Conservation (phyloP, 2,329 filamentous ascomycete genomes). For the Nemania abortiva region DNA sequence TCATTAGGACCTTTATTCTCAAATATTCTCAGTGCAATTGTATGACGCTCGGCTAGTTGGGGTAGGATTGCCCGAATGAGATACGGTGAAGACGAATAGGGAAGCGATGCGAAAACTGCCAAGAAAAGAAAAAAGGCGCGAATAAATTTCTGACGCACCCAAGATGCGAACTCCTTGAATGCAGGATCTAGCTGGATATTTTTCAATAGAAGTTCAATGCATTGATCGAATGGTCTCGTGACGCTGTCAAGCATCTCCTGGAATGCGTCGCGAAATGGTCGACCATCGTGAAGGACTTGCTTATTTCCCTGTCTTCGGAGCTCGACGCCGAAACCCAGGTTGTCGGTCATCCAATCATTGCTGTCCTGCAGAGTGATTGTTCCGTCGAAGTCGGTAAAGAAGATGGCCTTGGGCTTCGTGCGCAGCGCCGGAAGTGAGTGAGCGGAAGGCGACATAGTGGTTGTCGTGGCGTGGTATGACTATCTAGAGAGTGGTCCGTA, state of each 20-base stretch:
- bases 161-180: constrained; percentile 89
- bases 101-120: background rate
- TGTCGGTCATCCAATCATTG: constrained; percentile 85
- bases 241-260: constrained; percentile 92
- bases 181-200: constrained; percentile 91
- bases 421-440: constrained; percentile 66
- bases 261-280: constrained; percentile 88
- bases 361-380: constrained; percentile 83
- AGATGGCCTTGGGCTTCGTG: constrained; percentile 87
- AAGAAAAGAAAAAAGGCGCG: background rate
- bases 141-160: constrained; percentile 59
- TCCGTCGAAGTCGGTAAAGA: constrained; percentile 99
- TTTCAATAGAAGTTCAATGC: constrained; percentile 79
- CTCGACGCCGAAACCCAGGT: constrained; percentile 82
- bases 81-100: too few relatives aligned
- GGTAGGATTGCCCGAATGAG: background rate
- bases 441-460: constrained; percentile 27
- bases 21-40: background rate
- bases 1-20: constrained; percentile 47
- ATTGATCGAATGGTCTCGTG: constrained; percentile 82
- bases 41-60: background rate
- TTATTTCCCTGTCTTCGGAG: constrained; percentile 79
- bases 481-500: background rate
- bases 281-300: constrained; percentile 77
- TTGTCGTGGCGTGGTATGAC: background rate